Conservation (phyloP, 2,329 filamentous ascomycete species). For the Aspergillus novofumigatus region DNA sequence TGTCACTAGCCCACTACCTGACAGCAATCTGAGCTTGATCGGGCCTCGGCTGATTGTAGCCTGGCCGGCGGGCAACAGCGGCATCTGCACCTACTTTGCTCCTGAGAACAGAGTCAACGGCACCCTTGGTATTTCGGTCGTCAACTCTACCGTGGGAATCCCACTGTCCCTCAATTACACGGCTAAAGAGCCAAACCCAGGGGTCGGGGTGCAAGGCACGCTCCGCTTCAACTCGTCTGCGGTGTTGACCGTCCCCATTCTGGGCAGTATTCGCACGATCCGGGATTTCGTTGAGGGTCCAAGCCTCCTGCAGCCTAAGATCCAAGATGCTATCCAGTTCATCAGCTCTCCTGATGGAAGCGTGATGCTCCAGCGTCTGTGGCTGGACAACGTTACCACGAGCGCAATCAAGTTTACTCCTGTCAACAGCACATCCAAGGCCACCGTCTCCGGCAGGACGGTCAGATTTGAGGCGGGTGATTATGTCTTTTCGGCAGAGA, state of each 20-base stretch:
- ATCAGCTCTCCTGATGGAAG: conserved; percentile 47
- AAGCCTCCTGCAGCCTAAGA: background rate
- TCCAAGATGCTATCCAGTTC: background rate
- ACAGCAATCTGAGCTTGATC: background rate
- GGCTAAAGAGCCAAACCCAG: background rate
- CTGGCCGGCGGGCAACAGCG: background rate
- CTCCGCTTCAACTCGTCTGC: conserved; percentile 58
- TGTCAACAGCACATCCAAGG: conserved; percentile 19
- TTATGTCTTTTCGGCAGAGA: background rate
- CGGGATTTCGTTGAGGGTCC: conserved; percentile 40
- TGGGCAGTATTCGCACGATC: conserved; percentile 61
- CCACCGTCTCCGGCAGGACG: conserved; percentile 42
- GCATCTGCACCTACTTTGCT: background rate
- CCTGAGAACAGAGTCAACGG: background rate
- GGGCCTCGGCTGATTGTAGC: background rate
- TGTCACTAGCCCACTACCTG: background rate
- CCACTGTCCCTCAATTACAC: background rate
- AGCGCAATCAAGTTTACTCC: conserved; percentile 50
- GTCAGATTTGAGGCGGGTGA: conserved; percentile 17
- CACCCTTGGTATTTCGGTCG: background rate
- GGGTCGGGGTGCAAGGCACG: conserved; percentile 45
- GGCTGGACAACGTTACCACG: conserved; percentile 60
- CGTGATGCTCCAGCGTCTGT: conserved; percentile 50
- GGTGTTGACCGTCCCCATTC: conserved; percentile 51
- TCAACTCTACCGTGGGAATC: background rate